These are phyloP conservation scores for Venturiaceae sp. DNA, from an alignment of 2,329 filamentous ascomycete genomes.

Conservation along the genomic window DNA sequence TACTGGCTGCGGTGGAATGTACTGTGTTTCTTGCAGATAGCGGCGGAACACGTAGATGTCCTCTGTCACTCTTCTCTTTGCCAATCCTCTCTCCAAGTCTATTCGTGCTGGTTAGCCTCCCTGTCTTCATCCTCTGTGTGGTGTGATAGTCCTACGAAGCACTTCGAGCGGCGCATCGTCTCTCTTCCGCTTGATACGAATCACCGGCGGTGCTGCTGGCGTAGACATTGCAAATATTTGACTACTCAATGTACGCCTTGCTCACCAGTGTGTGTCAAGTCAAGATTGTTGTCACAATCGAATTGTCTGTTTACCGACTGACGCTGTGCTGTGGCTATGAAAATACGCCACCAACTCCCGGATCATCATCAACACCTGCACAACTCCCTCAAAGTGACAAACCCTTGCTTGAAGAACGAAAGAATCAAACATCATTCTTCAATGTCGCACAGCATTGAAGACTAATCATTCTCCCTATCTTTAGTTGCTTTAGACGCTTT, in stretches of 20 bases:
- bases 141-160: conserved; percentile 31
- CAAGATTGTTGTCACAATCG: too few species aligned
- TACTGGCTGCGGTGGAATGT: background rate
- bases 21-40: background rate
- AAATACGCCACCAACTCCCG: background rate
- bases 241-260: background rate
- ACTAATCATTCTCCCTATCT: too few species aligned
- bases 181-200: conserved; percentile 47
- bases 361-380: background rate
- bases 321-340: background rate
- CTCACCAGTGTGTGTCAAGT: too few species aligned
- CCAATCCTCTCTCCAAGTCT: background rate
- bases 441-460: too few species aligned
- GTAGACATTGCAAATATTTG: conserved; percentile 19
- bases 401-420: background rate
- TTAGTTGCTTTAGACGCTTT: too few species aligned
- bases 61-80: conserved; percentile 3
- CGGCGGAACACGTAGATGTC: conserved; percentile 4
- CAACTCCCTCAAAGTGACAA: background rate
- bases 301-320: background rate
- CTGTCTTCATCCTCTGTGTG: background rate
- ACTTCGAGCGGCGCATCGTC: conserved; percentile 47
- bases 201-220: conserved; percentile 35
- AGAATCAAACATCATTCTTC: background rate
- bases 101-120: conserved; percentile 10